Conservation (phyloP, 2,329 filamentous ascomycete species). For the Fusarium sp. region DNA sequence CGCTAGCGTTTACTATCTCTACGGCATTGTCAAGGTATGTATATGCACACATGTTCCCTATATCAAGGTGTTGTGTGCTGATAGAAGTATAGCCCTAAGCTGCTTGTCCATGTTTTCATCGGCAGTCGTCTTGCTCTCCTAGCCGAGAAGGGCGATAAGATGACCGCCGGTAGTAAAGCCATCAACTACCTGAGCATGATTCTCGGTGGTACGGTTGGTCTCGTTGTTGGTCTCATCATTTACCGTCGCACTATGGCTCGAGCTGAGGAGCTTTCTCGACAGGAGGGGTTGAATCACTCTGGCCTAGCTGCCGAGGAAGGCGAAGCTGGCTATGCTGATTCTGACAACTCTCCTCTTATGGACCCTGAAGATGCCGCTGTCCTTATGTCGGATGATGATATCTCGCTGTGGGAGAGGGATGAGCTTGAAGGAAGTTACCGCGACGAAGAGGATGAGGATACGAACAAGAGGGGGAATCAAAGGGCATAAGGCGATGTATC, state of each 20-base stretch:
- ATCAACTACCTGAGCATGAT: conserved; percentile 88
- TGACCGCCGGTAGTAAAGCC: conserved; percentile 81
- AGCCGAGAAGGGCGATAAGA: conserved; percentile 84
- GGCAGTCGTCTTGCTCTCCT: conserved; percentile 85
- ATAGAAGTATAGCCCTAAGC: conserved; percentile 74
- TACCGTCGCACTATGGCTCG: conserved; percentile 78
- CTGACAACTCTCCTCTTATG: conserved; percentile 57
- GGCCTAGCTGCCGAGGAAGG: conserved; percentile 52
- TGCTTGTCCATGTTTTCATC: conserved; percentile 93
- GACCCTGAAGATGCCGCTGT: conserved; percentile 66
- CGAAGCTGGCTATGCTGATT: conserved; percentile 58
- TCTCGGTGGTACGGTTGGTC: conserved; percentile 77
- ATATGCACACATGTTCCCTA: background rate
- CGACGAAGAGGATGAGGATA: conserved; percentile 52
- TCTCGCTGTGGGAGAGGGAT: conserved; percentile 67
- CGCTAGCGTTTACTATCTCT: conserved; percentile 80
- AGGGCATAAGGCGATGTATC: background rate
- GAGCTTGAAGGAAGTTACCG: conserved; percentile 54
- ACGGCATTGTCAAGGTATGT: conserved; percentile 78
- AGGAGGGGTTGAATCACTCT: conserved; percentile 53
- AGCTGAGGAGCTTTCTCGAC: conserved; percentile 68
- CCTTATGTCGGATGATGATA: conserved; percentile 70
- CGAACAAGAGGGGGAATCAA: conserved; percentile 32
- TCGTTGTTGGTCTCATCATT: conserved; percentile 84
- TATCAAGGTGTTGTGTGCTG: background rate